phyloP scores from a whole-genome alignment of 257 asterid genomes.

The Agastache rugosa region DNA sequence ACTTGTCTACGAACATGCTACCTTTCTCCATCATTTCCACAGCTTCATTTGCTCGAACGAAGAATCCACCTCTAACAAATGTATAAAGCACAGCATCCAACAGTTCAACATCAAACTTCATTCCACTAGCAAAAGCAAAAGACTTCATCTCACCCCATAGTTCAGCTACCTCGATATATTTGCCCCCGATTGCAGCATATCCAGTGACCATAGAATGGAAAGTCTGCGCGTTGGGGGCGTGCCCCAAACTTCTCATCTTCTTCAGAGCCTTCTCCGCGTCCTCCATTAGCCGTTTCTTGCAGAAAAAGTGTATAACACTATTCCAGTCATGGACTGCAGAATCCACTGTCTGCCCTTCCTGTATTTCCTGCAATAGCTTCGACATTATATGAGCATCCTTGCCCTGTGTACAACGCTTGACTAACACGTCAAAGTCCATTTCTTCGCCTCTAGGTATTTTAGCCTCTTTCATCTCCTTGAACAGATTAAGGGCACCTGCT shows the following conservation, averaged over 20 bases:
- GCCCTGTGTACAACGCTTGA: conserved; percentile 44
- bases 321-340: conserved; percentile 92
- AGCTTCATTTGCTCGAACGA: conserved; percentile 80
- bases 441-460: conserved; percentile 61
- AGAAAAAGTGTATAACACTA: conserved; percentile 85
- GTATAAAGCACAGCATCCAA: conserved; percentile 88
- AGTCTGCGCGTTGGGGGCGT: conserved; percentile 81
- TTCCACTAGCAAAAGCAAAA: conserved; percentile 56
- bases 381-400: conserved; percentile 64
- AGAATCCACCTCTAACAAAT: conserved; percentile 90
- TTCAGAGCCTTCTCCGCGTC: conserved; percentile 92
- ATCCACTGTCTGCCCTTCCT: conserved; percentile 68
- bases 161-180: conserved; percentile 84
- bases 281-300: conserved; percentile 85
- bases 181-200: conserved; percentile 84
- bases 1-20: conserved; percentile 81
- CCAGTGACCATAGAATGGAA: conserved; percentile 90
- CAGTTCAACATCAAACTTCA: conserved; percentile 84
- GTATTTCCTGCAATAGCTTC: conserved; percentile 78
- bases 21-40: conserved; percentile 81
- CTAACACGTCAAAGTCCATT: conserved; percentile 49
- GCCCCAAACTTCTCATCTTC: conserved; percentile 88
- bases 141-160: conserved; percentile 97
- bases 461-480: conserved; percentile 90
- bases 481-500: conserved; percentile 70